Base-by-base conservation (phyloP, 352 stramenopile genomes). In the Phytophthora fragariaefolia region DNA sequence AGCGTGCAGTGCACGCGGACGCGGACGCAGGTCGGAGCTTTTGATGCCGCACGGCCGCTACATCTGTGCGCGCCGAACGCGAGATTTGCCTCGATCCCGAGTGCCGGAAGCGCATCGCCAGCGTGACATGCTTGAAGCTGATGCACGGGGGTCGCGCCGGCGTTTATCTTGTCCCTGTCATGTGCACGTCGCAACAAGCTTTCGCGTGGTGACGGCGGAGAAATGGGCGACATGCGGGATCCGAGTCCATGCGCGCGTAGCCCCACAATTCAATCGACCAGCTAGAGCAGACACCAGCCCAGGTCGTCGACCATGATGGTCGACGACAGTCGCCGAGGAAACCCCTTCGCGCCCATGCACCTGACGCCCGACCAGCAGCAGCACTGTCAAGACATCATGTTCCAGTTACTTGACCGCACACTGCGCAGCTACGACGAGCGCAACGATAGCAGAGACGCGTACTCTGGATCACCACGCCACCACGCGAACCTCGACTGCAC, bases 331-430 rank as follows among this genome's bases (percentile, higher is more conserved):
- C 54, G 38, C 12, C 17, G 24, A 45, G 27, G 22, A 27, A 47
- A 45, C 40, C 60, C 60, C 7, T 63, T 68, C 43, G 50, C 24
- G 15, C 60, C 50, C n/a, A 20, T 69, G 24, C 6, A 62, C 12
- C 32, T 69, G 18, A 57, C 60, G 36, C 26, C 36, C 15, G 58
- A 61, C 26, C 58, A 73, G 36, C 51, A 69, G 40, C 36, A 64
- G n/a, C 54, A 32, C 6, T 73, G 50, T 34, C 58, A 68, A 22
- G 65, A 73, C 6, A 24, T 57, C 8, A 63, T 58, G 45, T 12
- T 70, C 18, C 66, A 74, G 32, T 42, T 74, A 18, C 49, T 74
- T 47, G 66, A 74, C 20, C 66, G 58, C 27, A 70, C 51, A 30
- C 54, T 70, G 17, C 66, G 54, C 22, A 59, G 57, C 42, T 74